Conservation (phyloP, 163 green algal genomes). For the Chlamydomonas reinhardtii region DNA sequence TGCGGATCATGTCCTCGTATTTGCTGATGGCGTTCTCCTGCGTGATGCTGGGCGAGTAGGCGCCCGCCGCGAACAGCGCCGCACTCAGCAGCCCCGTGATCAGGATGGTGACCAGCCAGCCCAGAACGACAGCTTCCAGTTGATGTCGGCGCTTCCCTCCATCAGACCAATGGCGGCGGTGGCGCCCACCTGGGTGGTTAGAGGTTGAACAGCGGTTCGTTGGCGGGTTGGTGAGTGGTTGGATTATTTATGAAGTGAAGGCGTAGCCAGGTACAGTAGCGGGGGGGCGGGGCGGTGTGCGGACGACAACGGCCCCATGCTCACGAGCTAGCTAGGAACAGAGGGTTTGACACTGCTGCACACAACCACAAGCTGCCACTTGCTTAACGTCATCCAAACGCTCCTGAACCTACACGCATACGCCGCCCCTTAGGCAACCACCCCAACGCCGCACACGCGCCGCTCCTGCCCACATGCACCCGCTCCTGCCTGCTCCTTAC, state of each 20-base stretch:
- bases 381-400: too few species aligned
- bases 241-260: background rate
- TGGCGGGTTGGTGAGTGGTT: background rate
- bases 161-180: background rate
- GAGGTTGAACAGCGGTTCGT: background rate
- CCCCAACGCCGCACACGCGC: too few species aligned
- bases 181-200: background rate
- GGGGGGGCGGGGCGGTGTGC: too few species aligned
- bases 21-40: background rate
- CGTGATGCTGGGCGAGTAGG: background rate
- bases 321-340: too few species aligned
- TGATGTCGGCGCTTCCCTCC: conserved; percentile 54
- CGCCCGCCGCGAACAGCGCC: background rate
- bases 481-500: background rate
- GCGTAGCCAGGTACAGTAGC: background rate
- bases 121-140: conserved; percentile 51
- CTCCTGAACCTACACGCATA: too few species aligned
- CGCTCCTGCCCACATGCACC: too few species aligned
- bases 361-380: too few species aligned
- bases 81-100: background rate
- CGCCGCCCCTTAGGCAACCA: too few species aligned
- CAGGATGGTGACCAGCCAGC: background rate
- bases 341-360: too few species aligned
- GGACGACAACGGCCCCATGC: too few species aligned
- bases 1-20: background rate